Percentiles rank a stretch among this genome's conserved stretches.
phyloP scores from a whole-genome alignment of 2,329 filamentous ascomycete species.

The Fusarium hainanense region DNA sequence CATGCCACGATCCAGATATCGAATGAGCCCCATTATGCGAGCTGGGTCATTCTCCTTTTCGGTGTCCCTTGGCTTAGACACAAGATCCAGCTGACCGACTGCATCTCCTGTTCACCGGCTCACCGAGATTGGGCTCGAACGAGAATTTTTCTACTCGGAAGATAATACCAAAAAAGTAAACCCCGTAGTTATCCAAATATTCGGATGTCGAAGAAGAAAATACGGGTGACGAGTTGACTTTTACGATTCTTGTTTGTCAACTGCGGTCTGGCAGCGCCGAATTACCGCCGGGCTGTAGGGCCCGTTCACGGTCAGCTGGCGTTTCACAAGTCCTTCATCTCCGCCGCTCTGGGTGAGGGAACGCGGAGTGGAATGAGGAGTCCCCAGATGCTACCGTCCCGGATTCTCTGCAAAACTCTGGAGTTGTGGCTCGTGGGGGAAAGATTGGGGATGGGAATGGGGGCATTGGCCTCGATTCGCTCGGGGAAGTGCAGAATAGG shows the following conservation, averaged over 20 bases:
- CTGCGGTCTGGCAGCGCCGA: conserved; percentile 24
- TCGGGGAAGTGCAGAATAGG: conserved; percentile 23
- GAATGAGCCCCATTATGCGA: conserved; percentile 11
- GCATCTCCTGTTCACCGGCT: background rate
- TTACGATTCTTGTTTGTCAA: conserved; percentile 1
- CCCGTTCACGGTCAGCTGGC: conserved; percentile 28
- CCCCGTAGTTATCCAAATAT: conserved; percentile 5
- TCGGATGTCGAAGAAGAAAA: conserved; percentile 30
- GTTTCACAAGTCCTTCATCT: conserved; percentile 34
- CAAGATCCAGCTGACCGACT: background rate
- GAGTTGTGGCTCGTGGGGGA: conserved; percentile 30
- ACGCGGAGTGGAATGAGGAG: conserved; percentile 28
- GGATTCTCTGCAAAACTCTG: conserved; percentile 14
- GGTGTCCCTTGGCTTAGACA: conserved; percentile 9
- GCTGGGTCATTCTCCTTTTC: conserved; percentile 15
- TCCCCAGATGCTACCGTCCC: conserved; percentile 30
- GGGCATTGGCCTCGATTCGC: conserved; percentile 9
- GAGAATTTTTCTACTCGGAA: conserved; percentile 4
- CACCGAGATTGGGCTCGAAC: conserved; percentile 3
- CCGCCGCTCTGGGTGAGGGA: conserved; percentile 13
- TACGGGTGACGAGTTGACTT: conserved; percentile 20
- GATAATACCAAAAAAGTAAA: background rate
- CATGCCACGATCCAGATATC: background rate
- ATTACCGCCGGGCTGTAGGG: conserved; percentile 29
- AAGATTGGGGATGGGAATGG: background rate